phyloP scores from a whole-genome alignment of 805 yeast species.

The Brettanomyces naardenensis region DNA sequence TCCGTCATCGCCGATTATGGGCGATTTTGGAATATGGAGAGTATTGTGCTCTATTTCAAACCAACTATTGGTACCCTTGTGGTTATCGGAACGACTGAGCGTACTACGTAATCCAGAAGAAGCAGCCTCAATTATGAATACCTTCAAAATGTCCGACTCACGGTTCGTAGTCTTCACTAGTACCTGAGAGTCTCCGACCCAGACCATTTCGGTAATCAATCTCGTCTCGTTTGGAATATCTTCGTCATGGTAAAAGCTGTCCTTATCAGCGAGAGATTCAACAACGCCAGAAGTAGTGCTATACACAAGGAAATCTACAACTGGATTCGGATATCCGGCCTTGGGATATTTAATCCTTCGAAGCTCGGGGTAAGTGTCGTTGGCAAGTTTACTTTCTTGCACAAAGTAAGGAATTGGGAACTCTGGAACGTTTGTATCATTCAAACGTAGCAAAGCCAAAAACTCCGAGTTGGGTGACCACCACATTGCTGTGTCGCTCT shows the following conservation, averaged over 20 bases:
- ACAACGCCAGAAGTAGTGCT: slow-evolving; percentile 23
- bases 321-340: slow-evolving; percentile 73
- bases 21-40: slow-evolving; percentile 45
- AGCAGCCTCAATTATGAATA: slow-evolving; percentile 43
- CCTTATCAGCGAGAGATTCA: slow-evolving; percentile 17
- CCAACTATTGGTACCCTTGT: slow-evolving; percentile 52
- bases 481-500: slow-evolving; percentile 67
- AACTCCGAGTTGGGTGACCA: slow-evolving; percentile 76
- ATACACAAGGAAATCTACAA: slow-evolving; percentile 45
- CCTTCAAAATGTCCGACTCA: slow-evolving; percentile 56
- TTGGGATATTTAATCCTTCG: slow-evolving; percentile 71
- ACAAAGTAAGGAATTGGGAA: slow-evolving; percentile 72
- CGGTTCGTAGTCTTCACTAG: slow-evolving; percentile 57
- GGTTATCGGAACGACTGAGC: slow-evolving; percentile 41
- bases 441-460: slow-evolving; percentile 56
- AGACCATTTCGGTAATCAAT: slow-evolving; percentile 58
- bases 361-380: slow-evolving; percentile 49
- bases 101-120: slow-evolving; percentile 21
- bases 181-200: slow-evolving; percentile 53
- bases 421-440: slow-evolving; percentile 68
- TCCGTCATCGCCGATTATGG: slow-evolving; percentile 46
- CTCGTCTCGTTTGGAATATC: slow-evolving; percentile 34
- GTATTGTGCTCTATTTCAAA: slow-evolving; percentile 69
- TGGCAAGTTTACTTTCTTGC: slow-evolving; percentile 31
- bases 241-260: slow-evolving; percentile 34